Conservation (phyloP, 2,329 filamentous ascomycete species). For the Ascochyta clinopodiicola region DNA sequence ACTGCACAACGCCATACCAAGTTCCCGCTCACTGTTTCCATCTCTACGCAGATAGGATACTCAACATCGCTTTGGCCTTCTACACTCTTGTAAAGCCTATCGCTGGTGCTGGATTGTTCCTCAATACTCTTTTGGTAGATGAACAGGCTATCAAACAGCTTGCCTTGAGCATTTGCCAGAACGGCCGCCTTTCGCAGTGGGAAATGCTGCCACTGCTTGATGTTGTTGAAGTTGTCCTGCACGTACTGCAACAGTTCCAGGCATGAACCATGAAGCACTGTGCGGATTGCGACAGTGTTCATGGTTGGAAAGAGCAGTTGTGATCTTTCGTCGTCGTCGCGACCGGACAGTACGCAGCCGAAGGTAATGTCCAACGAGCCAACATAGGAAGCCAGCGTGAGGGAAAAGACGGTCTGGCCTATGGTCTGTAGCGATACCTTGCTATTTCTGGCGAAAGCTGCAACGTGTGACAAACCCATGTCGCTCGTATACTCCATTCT, state of each 20-base stretch:
- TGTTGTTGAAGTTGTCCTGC: conserved; percentile 71
- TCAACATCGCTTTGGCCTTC: conserved; percentile 73
- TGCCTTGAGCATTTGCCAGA: conserved; percentile 54
- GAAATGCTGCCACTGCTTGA: conserved; percentile 77
- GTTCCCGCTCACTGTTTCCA: conserved; percentile 65
- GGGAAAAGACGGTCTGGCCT: conserved; percentile 77
- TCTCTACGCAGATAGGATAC: conserved; percentile 82
- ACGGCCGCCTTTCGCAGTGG: conserved; percentile 74
- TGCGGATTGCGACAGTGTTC: conserved; percentile 83
- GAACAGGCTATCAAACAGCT: conserved; percentile 70
- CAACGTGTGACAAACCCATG: conserved; percentile 53
- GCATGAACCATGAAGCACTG: conserved; percentile 72
- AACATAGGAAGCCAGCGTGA: conserved; percentile 69
- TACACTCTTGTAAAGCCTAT: conserved; percentile 66
- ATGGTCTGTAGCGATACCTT: conserved; percentile 78
- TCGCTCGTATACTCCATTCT: conserved; percentile 57
- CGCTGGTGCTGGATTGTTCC: conserved; percentile 52
- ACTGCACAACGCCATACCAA: conserved; percentile 77
- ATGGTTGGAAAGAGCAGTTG: conserved; percentile 84
- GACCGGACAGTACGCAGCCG: conserved; percentile 82
- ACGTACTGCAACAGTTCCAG: conserved; percentile 72
- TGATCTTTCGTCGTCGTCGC: conserved; percentile 74
- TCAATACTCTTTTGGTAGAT: conserved; percentile 66
- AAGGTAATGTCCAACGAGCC: conserved; percentile 77
- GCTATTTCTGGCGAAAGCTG: conserved; percentile 67